These are phyloP conservation scores for Lactarius hatsudake DNA, from an alignment of 768 basidiomycete species.

Conservation along the genomic window DNA sequence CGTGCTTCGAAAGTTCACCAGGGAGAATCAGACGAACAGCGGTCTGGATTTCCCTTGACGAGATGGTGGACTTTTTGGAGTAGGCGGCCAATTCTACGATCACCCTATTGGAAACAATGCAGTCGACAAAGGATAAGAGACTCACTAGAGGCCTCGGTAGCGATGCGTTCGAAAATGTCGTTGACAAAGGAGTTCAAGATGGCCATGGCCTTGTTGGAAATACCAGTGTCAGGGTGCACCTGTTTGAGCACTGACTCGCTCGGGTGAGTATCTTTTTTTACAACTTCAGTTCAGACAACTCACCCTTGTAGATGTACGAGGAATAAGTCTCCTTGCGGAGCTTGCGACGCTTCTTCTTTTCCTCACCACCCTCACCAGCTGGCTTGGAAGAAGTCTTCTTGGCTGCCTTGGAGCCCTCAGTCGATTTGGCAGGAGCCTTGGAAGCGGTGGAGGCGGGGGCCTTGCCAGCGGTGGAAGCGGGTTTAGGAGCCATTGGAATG, in stretches of 20 bases:
- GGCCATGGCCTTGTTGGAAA: constrained; percentile 98
- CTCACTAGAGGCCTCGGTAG: constrained; percentile 85
- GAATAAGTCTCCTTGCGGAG: constrained; percentile 89
- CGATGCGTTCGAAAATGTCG: constrained; percentile 93
- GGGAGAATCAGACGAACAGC: constrained; percentile 95
- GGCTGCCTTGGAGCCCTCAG: constrained; percentile 61
- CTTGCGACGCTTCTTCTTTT: constrained; percentile 87
- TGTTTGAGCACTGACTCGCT: constrained; percentile 75
- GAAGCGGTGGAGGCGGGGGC: constrained; percentile 66
- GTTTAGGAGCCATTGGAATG: constrained; percentile 60
- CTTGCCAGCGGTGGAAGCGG: constrained; percentile 82
- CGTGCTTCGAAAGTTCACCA: constrained; percentile 92
- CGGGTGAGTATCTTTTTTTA: neutral
- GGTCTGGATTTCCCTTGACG: constrained; percentile 97
- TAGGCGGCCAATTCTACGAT: constrained; percentile 88
- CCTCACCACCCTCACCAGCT: constrained; percentile 56
- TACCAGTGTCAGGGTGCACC: constrained; percentile 98
- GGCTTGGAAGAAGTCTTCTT: constrained; percentile 72
- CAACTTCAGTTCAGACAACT: constrained; percentile 26
- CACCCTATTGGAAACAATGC: constrained; percentile 1
- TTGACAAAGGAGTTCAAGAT: constrained; percentile 96
- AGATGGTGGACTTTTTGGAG: constrained; percentile 98
- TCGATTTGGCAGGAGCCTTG: constrained; percentile 72
- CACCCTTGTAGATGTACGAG: constrained; percentile 89
- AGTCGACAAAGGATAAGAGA: constrained; percentile 22